These are phyloP conservation scores for Pseudogymnoascus sp. DNA, from an alignment of 2,329 filamentous ascomycete species.

Conservation along the genomic window DNA sequence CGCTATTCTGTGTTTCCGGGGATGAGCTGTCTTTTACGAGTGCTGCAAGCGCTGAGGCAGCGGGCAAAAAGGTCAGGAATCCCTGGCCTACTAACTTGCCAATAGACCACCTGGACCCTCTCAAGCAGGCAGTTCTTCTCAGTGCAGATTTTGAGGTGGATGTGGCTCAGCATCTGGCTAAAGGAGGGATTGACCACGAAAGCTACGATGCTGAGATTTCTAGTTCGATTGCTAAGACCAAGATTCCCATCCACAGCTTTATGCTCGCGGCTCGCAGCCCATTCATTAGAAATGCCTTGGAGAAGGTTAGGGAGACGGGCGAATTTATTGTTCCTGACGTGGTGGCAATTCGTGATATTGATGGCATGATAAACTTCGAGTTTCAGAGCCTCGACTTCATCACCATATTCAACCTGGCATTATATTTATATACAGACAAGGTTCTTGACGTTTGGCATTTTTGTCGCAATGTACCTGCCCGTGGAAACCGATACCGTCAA, in stretches of 20 bases:
- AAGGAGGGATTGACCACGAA: conserved; percentile 34
- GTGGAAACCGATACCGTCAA: conserved; percentile 69
- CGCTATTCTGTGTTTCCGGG: conserved; percentile 60
- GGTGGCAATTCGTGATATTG: conserved; percentile 47
- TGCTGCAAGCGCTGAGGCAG: conserved; percentile 31
- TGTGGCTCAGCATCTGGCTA: conserved; percentile 42
- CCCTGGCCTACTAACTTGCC: conserved; percentile 37
- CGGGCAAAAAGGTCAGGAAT: conserved; percentile 33
- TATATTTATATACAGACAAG: conserved; percentile 75
- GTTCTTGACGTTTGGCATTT: conserved; percentile 84
- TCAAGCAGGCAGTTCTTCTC: conserved; percentile 48
- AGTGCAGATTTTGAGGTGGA: conserved; percentile 62
- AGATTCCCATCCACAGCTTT: conserved; percentile 77
- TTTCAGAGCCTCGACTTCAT: conserved; percentile 69
- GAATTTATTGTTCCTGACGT: conserved; percentile 53
- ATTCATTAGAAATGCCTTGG: conserved; percentile 55
- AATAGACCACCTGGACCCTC: conserved; percentile 45
- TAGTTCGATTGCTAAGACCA: conserved; percentile 8
- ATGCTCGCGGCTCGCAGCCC: conserved; percentile 68
- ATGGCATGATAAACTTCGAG: conserved; percentile 50
- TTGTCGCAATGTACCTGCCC: conserved; percentile 51
- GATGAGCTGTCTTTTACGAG: conserved; percentile 40
- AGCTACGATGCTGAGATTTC: conserved; percentile 20
- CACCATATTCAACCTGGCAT: conserved; percentile 68
- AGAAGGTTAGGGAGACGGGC: conserved; percentile 48